A percentile compares a stretch with the other conserved stretches of the same genome.
Evolutionary conservation across 805 yeast genomes (phyloP).

Genomic region (Torulaspora franciscae): DNA sequence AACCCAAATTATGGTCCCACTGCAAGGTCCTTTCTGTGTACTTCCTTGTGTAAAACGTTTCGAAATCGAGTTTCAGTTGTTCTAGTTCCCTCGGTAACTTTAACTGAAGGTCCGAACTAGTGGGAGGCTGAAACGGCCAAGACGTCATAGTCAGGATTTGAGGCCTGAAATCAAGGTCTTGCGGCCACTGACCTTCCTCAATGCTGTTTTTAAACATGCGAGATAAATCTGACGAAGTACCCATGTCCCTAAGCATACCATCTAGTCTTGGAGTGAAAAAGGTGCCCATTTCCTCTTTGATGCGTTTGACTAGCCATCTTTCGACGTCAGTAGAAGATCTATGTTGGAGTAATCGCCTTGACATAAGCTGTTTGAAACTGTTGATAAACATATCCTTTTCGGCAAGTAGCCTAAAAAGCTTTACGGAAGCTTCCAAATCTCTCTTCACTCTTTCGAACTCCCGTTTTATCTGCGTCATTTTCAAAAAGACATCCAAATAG

Average conservation of each 20-base stretch:
- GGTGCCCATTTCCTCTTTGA: slow-evolving; percentile 74
- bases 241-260: slow-evolving; percentile 82
- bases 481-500: slow-evolving; percentile 54
- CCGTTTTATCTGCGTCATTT: slow-evolving; percentile 44
- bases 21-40: slow-evolving; percentile 55
- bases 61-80: slow-evolving; percentile 43
- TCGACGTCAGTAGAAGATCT: slow-evolving; percentile 57
- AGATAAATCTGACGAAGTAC: slow-evolving; percentile 44
- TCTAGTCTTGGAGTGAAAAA: slow-evolving; percentile 74
- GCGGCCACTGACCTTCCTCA: slow-evolving; percentile 11
- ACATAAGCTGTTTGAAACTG: slow-evolving; percentile 79
- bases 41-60: slow-evolving; percentile 45
- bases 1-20: slow-evolving; percentile 85
- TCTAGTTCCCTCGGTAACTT: slow-evolving; percentile 44
- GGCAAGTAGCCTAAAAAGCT: slow-evolving; percentile 59
- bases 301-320: slow-evolving; percentile 56
- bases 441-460: slow-evolving; percentile 33
- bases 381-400: slow-evolving; percentile 86
- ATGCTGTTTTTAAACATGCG: slow-evolving; percentile 12
- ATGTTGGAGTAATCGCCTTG: slow-evolving; percentile 63
- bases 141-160: slow-evolving; percentile 55
- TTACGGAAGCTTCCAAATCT: slow-evolving; percentile 50
- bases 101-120: slow-evolving; percentile 30
- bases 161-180: slow-evolving; percentile 42
- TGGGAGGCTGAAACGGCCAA: slow-evolving; percentile 55